Percentiles rank a stretch among this genome's conserved stretches.
phyloP scores from a whole-genome alignment of 208 protist species.

The Porcisia deanei region DNA sequence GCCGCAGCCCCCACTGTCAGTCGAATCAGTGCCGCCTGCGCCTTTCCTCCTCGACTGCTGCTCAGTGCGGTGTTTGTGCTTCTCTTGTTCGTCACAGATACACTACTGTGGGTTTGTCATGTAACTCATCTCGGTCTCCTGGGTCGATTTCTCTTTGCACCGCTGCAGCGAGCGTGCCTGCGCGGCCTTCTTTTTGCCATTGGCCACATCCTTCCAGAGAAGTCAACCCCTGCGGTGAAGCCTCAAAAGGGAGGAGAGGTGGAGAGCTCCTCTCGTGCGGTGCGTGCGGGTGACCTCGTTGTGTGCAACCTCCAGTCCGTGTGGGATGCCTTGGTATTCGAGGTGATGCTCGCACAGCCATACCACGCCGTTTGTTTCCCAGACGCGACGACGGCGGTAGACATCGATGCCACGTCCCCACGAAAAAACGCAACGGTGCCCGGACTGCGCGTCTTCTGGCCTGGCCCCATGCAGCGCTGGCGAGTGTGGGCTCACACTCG shows the following conservation, averaged over 20 bases:
- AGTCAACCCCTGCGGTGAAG: conserved; percentile 5
- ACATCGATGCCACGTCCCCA: neutral
- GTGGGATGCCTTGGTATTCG: conserved; percentile 70
- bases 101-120: conserved; percentile 47
- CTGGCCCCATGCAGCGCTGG: conserved; percentile 69
- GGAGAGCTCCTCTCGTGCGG: neutral
- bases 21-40: conserved; percentile 29
- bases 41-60: conserved; percentile 63
- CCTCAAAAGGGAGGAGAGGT: neutral
- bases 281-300: conserved; percentile 56
- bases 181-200: conserved; percentile 62
- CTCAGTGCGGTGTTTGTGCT: conserved; percentile 42
- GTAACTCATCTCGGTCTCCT: conserved; percentile 31
- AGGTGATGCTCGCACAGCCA: conserved; percentile 49
- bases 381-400: conserved; percentile 7
- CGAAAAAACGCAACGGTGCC: neutral
- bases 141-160: conserved; percentile 36
- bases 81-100: conserved; percentile 53
- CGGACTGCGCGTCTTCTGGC: conserved; percentile 47
- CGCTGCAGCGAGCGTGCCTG: conserved; percentile 47
- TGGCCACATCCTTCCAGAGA: conserved; percentile 43
- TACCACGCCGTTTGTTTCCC: conserved; percentile 27
- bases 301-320: conserved; percentile 71
- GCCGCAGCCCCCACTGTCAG: conserved; percentile 28
- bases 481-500: conserved; percentile 58